A percentile compares a stretch with the other conserved stretches of the same genome.
Conservation (phyloP, 345 rosid species). For the Hibiscus mutabilis region DNA sequence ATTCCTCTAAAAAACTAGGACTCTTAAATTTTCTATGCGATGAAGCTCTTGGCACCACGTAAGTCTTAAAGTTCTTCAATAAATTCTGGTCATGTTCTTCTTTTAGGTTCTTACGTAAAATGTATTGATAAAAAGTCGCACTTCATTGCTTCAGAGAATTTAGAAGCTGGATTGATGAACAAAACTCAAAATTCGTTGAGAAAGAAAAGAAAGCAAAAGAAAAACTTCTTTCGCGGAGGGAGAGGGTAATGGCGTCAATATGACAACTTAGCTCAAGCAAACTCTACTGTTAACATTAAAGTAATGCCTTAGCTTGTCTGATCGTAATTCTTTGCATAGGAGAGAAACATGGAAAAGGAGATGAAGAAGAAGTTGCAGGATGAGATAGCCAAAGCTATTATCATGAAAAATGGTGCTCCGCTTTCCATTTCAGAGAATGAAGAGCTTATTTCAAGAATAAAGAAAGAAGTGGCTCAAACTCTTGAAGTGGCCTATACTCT, state of each 20-base stretch:
- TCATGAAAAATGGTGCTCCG: constrained; percentile 16
- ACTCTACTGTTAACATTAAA: background rate
- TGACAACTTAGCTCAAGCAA: background rate
- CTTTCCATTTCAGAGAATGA: constrained; percentile 15
- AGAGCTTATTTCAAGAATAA: constrained; percentile 15
- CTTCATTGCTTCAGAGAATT: constrained; percentile 11
- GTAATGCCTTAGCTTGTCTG: background rate
- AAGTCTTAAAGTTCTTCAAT: constrained; percentile 4
- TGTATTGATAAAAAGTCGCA: background rate
- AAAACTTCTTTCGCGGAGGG: constrained; percentile 6
- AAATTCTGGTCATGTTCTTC: background rate
- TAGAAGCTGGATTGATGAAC: constrained; percentile 15
- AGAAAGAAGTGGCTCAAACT: constrained; percentile 19
- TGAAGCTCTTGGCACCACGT: constrained; percentile 42
- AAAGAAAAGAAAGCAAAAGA: constrained; percentile 6
- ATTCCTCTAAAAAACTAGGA: constrained; percentile 30
- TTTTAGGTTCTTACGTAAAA: background rate
- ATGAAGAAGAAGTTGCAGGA: constrained; percentile 18
- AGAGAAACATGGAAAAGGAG: constrained; percentile 15
- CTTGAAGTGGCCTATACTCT: constrained; percentile 21
- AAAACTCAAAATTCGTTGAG: constrained; percentile 11
- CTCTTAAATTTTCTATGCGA: constrained; percentile 45
- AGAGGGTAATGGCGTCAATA: constrained; percentile 11
- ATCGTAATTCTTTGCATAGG: constrained; percentile 4
- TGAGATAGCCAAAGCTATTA: constrained; percentile 16